Evolutionary conservation across 306 rosid genomes (phyloP), one percentile per base, ranked within the genome.

Genomic region (Quercus glauca): DNA sequence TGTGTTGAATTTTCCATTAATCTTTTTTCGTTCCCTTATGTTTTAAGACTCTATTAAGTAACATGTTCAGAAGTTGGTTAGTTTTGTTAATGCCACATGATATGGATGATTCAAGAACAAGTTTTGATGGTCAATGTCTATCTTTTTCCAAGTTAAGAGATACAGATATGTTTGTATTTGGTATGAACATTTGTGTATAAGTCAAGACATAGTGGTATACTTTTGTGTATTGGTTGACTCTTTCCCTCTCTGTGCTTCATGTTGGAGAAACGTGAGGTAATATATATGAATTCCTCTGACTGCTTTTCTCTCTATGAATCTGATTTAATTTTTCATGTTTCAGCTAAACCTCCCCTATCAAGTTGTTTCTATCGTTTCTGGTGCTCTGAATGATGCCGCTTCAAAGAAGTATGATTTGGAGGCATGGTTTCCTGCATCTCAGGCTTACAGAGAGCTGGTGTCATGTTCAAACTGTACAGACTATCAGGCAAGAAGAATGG

Each of bases 391-490:
- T 86, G 99, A 96, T 80, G 98, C 99, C 1, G 99, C 99, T 5
- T 96, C 97, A 49, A 96, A 96, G 93, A 96, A 96, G 83, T 91
- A 87, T 85, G 99, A 96, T 78, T 83, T 96, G 74, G 99, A 93
- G 84, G 98, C 82, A 76, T 96, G 99, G 99, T 96, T 96, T 80
- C 99, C 99, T 31, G 80, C 99, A 55, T 93, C 99, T 73, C 89
- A 88, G 85, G 77, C 94, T 13, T 91, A 93, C 84, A 89, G 98
- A 77, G 98, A 96, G 81, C 83, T 93, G 6, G 99, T 96, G 59
- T 96, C 99, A 29, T 91, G 99, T 80, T 96, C 99, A 19, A 96
- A 96, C 84, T 96, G 99, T 79, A 96, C 98, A 5, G 99, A 96
- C 78, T 96, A 96, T 76, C 99, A 93, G 76, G 74, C 99, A 79